These are phyloP conservation scores for Coemansia sp. DNA, from an alignment of 192 early-diverging fungal species.

Conservation along the genomic window DNA sequence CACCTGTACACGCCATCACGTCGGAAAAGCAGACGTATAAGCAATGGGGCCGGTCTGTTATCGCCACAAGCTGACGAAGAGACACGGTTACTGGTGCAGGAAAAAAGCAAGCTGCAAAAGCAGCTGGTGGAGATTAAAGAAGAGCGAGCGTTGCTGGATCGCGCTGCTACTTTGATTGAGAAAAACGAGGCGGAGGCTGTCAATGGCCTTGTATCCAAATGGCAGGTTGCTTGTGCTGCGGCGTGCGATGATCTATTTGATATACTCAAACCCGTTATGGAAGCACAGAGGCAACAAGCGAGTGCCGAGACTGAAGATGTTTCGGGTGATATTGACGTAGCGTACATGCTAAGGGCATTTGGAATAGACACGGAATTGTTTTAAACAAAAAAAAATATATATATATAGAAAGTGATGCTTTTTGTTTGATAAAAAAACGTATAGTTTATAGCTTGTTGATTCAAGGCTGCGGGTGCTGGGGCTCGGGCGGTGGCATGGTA, in stretches of 20 bases:
- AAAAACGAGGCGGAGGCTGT: constrained; percentile 25
- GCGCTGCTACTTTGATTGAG: constrained; percentile 12
- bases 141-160: constrained; percentile 23
- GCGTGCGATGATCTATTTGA: constrained; percentile 41
- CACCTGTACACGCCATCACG: background rate
- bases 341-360: constrained; percentile 35
- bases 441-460: background rate
- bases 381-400: constrained; percentile 2
- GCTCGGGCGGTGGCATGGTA: constrained; percentile 32
- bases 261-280: constrained; percentile 38
- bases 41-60: background rate
- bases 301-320: too few relatives aligned
- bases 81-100: constrained; percentile 10
- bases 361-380: constrained; percentile 40
- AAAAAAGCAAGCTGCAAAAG: constrained; percentile 16
- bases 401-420: background rate
- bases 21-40: background rate
- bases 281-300: constrained; percentile 27
- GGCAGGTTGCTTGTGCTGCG: constrained; percentile 32
- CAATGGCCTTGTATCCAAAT: constrained; percentile 24
- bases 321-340: constrained; percentile 17
- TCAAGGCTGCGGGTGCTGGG: constrained; percentile 36
- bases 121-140: constrained; percentile 14
- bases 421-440: too few relatives aligned
- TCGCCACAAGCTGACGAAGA: constrained; percentile 7